Evolutionary conservation across 352 stramenopile genomes (phyloP).

Genomic region (Phytophthora meadii): DNA sequence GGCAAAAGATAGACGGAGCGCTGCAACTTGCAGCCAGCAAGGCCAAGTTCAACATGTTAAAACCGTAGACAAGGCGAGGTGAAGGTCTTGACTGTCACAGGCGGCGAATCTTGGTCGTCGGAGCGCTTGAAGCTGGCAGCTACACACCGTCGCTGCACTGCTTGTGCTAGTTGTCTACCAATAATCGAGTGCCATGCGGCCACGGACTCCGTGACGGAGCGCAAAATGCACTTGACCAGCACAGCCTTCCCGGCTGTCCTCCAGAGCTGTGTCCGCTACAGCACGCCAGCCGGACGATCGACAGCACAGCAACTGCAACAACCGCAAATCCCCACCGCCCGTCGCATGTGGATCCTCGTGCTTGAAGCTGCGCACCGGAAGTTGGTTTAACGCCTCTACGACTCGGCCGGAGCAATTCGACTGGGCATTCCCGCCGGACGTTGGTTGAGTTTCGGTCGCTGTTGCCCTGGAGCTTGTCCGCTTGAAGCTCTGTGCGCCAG

Average conservation of each 20-base stretch:
- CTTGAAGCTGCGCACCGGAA: conserved; percentile 35
- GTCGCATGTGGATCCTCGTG: conserved; percentile 13
- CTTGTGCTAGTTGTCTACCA: conserved; percentile 8
- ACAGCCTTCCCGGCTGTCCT: too few relatives aligned
- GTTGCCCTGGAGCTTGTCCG: conserved; percentile 23
- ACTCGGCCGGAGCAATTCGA: conserved; percentile 13
- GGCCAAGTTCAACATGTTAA: conserved; percentile 24
- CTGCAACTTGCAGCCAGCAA: conserved; percentile 13
- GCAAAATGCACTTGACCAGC: too few relatives aligned
- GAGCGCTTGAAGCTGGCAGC: conserved; percentile 21
- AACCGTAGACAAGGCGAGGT: conserved; percentile 22
- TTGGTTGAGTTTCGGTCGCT: conserved; percentile 14
- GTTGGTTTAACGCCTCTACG: conserved; percentile 24
- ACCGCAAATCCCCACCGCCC: too few relatives aligned
- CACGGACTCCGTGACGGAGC: too few relatives aligned
- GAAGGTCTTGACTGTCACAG: conserved; percentile 30
- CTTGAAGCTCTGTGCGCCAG: conserved; percentile 7
- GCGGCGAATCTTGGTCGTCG: conserved; percentile 17
- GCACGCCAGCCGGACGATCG: too few relatives aligned
- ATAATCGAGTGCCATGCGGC: conserved; percentile 9
- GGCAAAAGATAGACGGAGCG: conserved; percentile 31
- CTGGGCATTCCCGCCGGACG: background rate
- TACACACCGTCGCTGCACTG: conserved; percentile 2
- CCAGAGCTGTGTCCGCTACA: too few relatives aligned
- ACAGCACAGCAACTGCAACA: too few relatives aligned